These are phyloP conservation scores for Chrysosphaeria jannelii DNA, from an alignment of 2,329 filamentous ascomycete species.

Conservation along the genomic window DNA sequence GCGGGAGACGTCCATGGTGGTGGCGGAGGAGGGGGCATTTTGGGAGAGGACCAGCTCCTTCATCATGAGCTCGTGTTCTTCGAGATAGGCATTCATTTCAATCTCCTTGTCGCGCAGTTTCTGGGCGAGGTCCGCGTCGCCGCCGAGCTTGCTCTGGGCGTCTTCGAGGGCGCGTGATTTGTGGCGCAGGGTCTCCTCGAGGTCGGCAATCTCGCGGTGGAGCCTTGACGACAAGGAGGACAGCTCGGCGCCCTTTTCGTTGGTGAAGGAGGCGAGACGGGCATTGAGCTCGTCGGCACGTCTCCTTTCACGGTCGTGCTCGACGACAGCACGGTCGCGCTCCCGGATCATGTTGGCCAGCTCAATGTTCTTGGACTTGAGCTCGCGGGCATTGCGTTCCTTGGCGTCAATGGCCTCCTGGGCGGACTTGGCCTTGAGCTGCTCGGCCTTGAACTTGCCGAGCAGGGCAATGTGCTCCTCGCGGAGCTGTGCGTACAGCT, in stretches of 20 bases:
- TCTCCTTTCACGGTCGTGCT: slow-evolving; percentile 83
- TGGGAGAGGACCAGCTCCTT: slow-evolving; percentile 19
- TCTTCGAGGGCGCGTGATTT: slow-evolving; percentile 77
- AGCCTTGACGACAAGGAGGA: slow-evolving; percentile 87
- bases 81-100: slow-evolving; percentile 83
- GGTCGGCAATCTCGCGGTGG: slow-evolving; percentile 86
- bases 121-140: slow-evolving; percentile 60
- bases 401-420: slow-evolving; percentile 87
- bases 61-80: slow-evolving; percentile 74
- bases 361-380: slow-evolving; percentile 99
- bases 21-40: neutral
- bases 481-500: slow-evolving; percentile 85
- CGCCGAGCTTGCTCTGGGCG: slow-evolving; percentile 42
- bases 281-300: slow-evolving; percentile 88
- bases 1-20: slow-evolving; percentile 44
- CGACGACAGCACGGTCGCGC: slow-evolving; percentile 72
- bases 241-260: slow-evolving; percentile 78
- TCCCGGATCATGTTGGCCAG: slow-evolving; percentile 96
- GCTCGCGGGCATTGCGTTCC: slow-evolving; percentile 85
- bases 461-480: slow-evolving; percentile 85
- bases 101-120: slow-evolving; percentile 83
- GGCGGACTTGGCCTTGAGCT: slow-evolving; percentile 85
- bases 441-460: slow-evolving; percentile 86
- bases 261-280: slow-evolving; percentile 72
- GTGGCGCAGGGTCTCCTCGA: slow-evolving; percentile 70